Evolutionary conservation across 345 rosid species (phyloP), one percentile per base, ranked within the genome.

Genomic region (Sapria himalayana): DNA sequence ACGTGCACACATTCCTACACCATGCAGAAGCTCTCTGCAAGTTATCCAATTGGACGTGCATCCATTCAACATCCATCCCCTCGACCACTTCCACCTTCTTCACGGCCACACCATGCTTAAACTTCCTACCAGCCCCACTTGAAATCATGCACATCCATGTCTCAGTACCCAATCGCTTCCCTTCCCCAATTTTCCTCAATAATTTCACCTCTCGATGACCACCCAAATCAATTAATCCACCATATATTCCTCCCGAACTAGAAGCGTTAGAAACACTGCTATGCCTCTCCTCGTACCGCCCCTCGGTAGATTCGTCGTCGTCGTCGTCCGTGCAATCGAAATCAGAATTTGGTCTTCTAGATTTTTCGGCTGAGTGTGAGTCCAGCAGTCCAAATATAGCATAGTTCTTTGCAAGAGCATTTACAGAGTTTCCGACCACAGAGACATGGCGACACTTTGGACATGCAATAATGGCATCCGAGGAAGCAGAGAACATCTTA

Each of bases 371-470:
- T 15, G 55, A 11, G 46, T 52, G 37, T 44, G 74, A 40, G 37
- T 56, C 52, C 33, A 86, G 70, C 45, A 86, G 80, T 0, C 85
- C 62, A 24, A 86, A 77, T 48, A 86, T 64, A 19, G 91, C 76
- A 61, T 52, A 86, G 63, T 86, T 86, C 79, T 86, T 81, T 22
- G 78, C 67, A 22, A 86, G 65, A 3, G 94, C 86, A 42, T 59
- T 62, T 31, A 81, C 93, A 22, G 97, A 81, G 80, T 86, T 86
- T 3, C 97, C 97, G 4, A 81, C 94, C 1, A 65, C 63, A 22
- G 97, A 81, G 29, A 76, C 73, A 60, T 81, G 92, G 43, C 97
- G 85, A 51, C 97, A 86, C 1, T 94, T 72, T 22, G 97, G 97
- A 40, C 97, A 86, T 19, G 76, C 45, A 27, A 86, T 74, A 9